These are phyloP conservation scores for Penicillium dipodomyicola DNA, from an alignment of 495 filamentous ascomycete species.

Conservation along the genomic window DNA sequence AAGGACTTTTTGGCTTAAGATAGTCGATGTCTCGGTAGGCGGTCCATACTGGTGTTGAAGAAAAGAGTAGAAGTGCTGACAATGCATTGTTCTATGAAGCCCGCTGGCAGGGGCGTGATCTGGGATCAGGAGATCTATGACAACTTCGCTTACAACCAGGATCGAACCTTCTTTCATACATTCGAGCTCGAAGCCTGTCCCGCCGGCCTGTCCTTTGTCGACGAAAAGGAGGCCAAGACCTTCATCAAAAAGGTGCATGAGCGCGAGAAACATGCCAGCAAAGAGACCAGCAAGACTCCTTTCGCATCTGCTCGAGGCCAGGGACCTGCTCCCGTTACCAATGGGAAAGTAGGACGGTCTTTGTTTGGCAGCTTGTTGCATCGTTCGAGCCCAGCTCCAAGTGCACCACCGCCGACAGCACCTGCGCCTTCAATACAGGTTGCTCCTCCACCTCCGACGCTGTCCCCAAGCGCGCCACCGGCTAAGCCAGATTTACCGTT, in stretches of 20 bases:
- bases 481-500: constrained; percentile 59
- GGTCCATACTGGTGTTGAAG: background rate
- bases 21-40: constrained; percentile 93
- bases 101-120: constrained; percentile 80
- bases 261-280: constrained; percentile 87
- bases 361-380: constrained; percentile 70
- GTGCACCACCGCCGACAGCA: constrained; percentile 41
- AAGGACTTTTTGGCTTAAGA: constrained; percentile 93
- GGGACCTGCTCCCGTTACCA: constrained; percentile 45
- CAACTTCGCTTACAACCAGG: constrained; percentile 88
- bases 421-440: constrained; percentile 51
- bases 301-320: constrained; percentile 62
- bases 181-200: constrained; percentile 92
- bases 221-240: constrained; percentile 93
- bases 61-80: constrained; percentile 20
- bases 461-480: constrained; percentile 30
- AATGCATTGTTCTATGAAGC: constrained; percentile 43
- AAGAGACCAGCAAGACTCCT: constrained; percentile 72
- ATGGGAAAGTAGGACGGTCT: constrained; percentile 52
- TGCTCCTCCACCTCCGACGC: constrained; percentile 39
- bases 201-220: constrained; percentile 84
- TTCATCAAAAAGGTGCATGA: constrained; percentile 96
- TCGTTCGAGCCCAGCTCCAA: constrained; percentile 60
- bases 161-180: constrained; percentile 94
- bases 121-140: constrained; percentile 99